Percentiles rank a stretch among this genome's conserved stretches.
phyloP scores from a whole-genome alignment of 306 rosid species.

The Trichosanthes truncata region DNA sequence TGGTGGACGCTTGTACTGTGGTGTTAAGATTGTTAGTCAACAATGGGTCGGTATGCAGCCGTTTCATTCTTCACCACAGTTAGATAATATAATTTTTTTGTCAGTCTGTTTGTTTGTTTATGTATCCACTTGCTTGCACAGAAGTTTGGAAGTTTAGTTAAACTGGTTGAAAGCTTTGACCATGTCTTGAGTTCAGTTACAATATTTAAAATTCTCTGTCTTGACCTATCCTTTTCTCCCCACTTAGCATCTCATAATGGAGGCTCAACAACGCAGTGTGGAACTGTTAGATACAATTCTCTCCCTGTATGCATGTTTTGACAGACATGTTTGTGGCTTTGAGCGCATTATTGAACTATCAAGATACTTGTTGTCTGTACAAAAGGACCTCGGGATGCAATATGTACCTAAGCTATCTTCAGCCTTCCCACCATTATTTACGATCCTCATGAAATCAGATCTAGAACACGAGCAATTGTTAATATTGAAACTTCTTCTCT shows the following conservation, averaged over 20 bases:
- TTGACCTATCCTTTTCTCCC: background rate
- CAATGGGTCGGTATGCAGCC: constrained; percentile 41
- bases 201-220: background rate
- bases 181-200: background rate
- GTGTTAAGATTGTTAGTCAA: constrained; percentile 46
- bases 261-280: constrained; percentile 57
- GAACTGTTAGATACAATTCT: constrained; percentile 57
- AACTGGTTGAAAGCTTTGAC: background rate
- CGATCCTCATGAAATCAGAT: constrained; percentile 55
- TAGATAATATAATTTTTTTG: constrained; percentile 10
- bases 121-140: background rate
- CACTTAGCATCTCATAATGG: constrained; percentile 41
- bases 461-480: constrained; percentile 84
- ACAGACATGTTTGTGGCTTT: constrained; percentile 31
- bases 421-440: constrained; percentile 40
- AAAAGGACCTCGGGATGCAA: constrained; percentile 62
- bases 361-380: constrained; percentile 51
- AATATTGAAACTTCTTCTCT: constrained; percentile 44
- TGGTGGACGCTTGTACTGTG: constrained; percentile 61
- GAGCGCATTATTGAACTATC: constrained; percentile 60
- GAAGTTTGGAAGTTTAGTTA: background rate
- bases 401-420: constrained; percentile 52
- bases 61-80: background rate
- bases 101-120: background rate
- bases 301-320: constrained; percentile 44